phyloP scores from a whole-genome alignment of 2,329 filamentous ascomycete genomes.

The Paracoccidioides lutzii region DNA sequence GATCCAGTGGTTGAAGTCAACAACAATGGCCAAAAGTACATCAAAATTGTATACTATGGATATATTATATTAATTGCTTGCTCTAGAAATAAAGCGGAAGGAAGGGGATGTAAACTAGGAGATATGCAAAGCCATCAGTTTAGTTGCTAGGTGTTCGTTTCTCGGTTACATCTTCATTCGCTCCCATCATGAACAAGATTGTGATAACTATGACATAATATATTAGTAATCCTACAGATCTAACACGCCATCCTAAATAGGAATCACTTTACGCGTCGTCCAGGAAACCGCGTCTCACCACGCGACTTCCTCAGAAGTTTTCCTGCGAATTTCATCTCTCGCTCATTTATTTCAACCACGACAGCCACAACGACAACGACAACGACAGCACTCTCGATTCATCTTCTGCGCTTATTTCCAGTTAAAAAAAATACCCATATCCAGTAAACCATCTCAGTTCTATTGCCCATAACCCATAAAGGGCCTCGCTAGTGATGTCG shows the following conservation, averaged over 20 bases:
- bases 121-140: no score
- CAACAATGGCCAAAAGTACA: no score
- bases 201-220: background rate
- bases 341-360: no score
- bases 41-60: no score
- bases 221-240: no score
- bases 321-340: background rate
- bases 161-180: no score
- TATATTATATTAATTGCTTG: no score
- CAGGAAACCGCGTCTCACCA: background rate
- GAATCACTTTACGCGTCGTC: conserved; percentile 15
- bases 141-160: no score
- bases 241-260: conserved; percentile 8
- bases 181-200: background rate
- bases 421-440: background rate
- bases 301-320: background rate
- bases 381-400: background rate
- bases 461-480: background rate
- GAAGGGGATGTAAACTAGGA: no score
- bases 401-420: background rate
- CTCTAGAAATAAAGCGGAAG: no score
- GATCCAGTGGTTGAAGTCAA: no score
- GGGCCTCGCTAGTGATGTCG: conserved; percentile 26
- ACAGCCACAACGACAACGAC: background rate
- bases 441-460: background rate